Evolutionary conservation across 257 asterid species (phyloP).

Genomic region (Nyctanthes arbortristis): DNA sequence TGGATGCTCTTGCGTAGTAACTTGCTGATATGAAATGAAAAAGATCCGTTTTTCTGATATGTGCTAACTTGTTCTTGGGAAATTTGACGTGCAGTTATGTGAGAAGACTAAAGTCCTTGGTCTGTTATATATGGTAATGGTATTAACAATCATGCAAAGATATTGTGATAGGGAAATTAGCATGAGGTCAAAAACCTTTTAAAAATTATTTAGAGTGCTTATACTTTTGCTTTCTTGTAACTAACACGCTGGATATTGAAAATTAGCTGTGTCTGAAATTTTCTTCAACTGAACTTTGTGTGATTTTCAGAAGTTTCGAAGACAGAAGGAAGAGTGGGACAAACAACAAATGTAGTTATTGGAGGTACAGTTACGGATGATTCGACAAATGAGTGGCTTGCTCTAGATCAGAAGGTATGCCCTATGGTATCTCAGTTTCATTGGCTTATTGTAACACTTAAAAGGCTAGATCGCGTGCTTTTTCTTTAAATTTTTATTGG

Average conservation of each 20-base stretch:
- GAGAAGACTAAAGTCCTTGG: not conserved
- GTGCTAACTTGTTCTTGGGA: constrained; percentile 10
- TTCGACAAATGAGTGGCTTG: constrained; percentile 80
- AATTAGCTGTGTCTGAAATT: constrained; percentile 8
- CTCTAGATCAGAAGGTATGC: constrained; percentile 73
- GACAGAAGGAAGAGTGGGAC: constrained; percentile 89
- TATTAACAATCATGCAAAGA: not conserved
- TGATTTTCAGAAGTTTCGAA: constrained; percentile 70
- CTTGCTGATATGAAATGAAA: not conserved
- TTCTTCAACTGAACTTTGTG: constrained; percentile 15
- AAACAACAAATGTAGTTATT: constrained; percentile 80
- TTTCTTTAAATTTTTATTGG: not conserved
- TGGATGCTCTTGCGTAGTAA: not conserved
- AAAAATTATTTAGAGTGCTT: not conserved
- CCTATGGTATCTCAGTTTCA: not conserved
- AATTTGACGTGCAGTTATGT: not conserved
- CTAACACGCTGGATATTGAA: constrained; percentile 4
- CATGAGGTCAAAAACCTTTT: not conserved
- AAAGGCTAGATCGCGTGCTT: not conserved
- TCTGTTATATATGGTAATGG: constrained; percentile 8
- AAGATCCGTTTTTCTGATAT: not conserved
- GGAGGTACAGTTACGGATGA: constrained; percentile 88
- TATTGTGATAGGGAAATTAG: constrained; percentile 12
- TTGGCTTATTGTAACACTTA: not conserved
- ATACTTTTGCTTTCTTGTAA: not conserved